phyloP scores from a whole-genome alignment of 768 basidiomycete genomes.

The Kwoniella dejecticola region DNA sequence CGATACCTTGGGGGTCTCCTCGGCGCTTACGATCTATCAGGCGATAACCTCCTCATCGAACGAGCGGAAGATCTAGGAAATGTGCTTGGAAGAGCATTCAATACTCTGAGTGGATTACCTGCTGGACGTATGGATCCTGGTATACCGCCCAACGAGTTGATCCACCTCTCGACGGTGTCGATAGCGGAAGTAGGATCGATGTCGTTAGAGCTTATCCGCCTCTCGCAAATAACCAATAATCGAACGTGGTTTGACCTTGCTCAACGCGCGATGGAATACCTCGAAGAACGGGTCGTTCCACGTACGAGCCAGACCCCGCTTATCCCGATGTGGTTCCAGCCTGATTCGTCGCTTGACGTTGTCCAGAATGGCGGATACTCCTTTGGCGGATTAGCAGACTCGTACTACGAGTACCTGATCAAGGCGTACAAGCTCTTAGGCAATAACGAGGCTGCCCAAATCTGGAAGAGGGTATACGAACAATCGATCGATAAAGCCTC shows the following conservation, averaged over 20 bases:
- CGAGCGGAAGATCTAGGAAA: conserved; percentile 57
- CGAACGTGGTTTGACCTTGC: conserved; percentile 55
- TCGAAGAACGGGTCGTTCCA: conserved; percentile 48
- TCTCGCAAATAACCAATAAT: conserved; percentile 56
- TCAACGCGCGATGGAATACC: conserved; percentile 55
- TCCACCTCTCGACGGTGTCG: conserved; percentile 34
- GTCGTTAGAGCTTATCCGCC: conserved; percentile 57
- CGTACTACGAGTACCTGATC: conserved; percentile 58
- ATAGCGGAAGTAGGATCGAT: conserved; percentile 57
- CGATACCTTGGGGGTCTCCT: conserved; percentile 58
- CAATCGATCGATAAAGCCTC: conserved; percentile 53
- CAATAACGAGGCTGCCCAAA: conserved; percentile 35
- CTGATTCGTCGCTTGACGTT: conserved; percentile 19
- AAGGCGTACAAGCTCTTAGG: conserved; percentile 57
- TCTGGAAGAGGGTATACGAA: conserved; percentile 55
- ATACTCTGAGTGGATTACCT: conserved; percentile 54
- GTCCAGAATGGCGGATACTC: conserved; percentile 49
- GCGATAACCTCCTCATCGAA: conserved; percentile 56
- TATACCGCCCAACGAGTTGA: conserved; percentile 11
- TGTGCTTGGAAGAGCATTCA: conserved; percentile 54
- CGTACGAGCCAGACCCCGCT: conserved; percentile 40
- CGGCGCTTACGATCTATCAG: conserved; percentile 57
- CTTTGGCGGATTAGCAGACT: conserved; percentile 56
- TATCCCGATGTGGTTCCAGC: conserved; percentile 51
- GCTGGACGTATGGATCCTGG: conserved; percentile 54